phyloP scores from a whole-genome alignment of 345 rosid species.

The Eucalyptus tenuipes region DNA sequence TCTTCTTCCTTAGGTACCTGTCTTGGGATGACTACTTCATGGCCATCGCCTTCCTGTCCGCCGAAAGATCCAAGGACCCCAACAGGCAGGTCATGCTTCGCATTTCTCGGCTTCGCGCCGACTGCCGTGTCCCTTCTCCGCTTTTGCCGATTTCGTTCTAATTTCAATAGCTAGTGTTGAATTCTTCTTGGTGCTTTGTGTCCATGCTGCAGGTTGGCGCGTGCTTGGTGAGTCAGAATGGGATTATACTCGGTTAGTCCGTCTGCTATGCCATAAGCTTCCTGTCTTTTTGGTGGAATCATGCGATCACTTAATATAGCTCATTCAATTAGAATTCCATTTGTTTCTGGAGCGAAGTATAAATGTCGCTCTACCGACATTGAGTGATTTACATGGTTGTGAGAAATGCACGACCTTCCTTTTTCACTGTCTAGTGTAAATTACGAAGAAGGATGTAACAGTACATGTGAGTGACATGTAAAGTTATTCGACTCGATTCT shows the following conservation, averaged over 20 bases:
- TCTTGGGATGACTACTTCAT: constrained; percentile 97
- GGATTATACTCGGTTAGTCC: constrained; percentile 78
- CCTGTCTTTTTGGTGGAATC: neutral
- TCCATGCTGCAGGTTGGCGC: constrained; percentile 66
- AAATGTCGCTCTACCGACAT: neutral
- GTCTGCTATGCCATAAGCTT: neutral
- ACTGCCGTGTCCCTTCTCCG: neutral
- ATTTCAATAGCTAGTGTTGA: neutral
- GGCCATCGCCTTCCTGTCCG: constrained; percentile 79
- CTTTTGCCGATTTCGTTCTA: neutral
- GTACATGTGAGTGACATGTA: neutral
- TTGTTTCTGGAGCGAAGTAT: neutral
- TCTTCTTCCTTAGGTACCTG: constrained; percentile 31
- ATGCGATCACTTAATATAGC: neutral
- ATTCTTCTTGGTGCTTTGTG: neutral
- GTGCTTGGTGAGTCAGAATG: constrained; percentile 83
- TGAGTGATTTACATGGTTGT: neutral
- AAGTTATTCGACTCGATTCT: neutral
- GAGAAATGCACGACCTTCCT: neutral
- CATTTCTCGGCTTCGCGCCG: neutral
- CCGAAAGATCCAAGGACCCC: constrained; percentile 88
- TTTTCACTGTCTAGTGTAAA: neutral
- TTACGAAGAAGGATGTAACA: neutral
- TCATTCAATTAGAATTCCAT: neutral
- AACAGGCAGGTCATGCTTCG: constrained; percentile 72